Conservation (phyloP, 2,329 filamentous ascomycete species). For the Xylaria sp. region DNA sequence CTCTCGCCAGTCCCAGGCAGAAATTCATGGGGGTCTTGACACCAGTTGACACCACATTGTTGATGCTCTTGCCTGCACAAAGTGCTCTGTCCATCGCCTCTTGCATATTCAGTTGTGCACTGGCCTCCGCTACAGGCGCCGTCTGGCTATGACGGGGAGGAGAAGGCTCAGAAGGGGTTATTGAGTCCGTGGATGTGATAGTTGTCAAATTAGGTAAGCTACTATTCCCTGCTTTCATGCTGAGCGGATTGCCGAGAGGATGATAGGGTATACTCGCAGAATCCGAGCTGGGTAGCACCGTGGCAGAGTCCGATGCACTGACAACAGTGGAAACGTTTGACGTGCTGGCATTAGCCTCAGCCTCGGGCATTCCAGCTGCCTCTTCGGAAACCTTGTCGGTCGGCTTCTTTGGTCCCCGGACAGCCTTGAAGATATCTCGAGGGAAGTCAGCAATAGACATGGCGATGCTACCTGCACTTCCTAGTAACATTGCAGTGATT, state of each 20-base stretch:
- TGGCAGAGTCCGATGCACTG: slow-evolving; percentile 10
- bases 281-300: slow-evolving; percentile 15
- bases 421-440: slow-evolving; percentile 55
- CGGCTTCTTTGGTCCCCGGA: slow-evolving; percentile 27
- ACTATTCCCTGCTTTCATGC: slow-evolving; percentile 17
- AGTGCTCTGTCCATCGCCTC: slow-evolving; percentile 60
- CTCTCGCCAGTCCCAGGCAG: slow-evolving; percentile 77
- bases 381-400: slow-evolving; percentile 21
- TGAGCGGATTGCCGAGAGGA: slow-evolving; percentile 21
- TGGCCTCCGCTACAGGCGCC: slow-evolving; percentile 6
- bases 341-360: slow-evolving; percentile 8
- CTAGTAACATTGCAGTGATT: slow-evolving; percentile 75
- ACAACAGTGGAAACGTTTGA: not conserved
- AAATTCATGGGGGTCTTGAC: slow-evolving; percentile 85
- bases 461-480: slow-evolving; percentile 78
- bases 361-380: slow-evolving; percentile 9
- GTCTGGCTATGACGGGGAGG: slow-evolving; percentile 9
- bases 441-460: slow-evolving; percentile 81
- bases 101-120: slow-evolving; percentile 33
- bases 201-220: slow-evolving; percentile 17
- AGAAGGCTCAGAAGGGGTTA: slow-evolving; percentile 11
- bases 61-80: slow-evolving; percentile 67
- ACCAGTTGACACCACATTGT: slow-evolving; percentile 73
- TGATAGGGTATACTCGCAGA: slow-evolving; percentile 15
- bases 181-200: slow-evolving; percentile 12